phyloP scores from a whole-genome alignment of 768 basidiomycete genomes.

The Lentinula raphanica region DNA sequence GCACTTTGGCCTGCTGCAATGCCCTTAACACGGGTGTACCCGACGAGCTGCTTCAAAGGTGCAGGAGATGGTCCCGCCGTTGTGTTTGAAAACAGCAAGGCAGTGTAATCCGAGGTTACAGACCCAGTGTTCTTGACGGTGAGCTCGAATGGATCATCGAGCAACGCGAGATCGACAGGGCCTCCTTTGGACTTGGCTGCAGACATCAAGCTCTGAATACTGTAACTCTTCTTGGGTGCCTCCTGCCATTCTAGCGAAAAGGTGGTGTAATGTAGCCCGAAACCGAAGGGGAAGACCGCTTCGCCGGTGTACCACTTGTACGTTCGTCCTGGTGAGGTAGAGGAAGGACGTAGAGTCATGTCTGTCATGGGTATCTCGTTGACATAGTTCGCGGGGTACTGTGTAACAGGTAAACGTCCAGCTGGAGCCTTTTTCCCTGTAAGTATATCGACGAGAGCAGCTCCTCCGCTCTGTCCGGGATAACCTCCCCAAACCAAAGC shows the following conservation, averaged over 20 bases:
- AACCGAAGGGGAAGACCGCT: constrained; percentile 50
- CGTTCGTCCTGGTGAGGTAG: constrained; percentile 47
- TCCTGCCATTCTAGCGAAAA: constrained; percentile 37
- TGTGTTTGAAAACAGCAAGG: constrained; percentile 46
- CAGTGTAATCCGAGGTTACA: constrained; percentile 48
- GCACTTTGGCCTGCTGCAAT: constrained; percentile 23
- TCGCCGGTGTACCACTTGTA: constrained; percentile 54
- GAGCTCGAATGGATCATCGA: constrained; percentile 43
- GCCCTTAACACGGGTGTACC: constrained; percentile 39
- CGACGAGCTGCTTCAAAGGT: constrained; percentile 47
- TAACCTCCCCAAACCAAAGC: constrained; percentile 55
- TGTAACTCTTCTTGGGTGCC: constrained; percentile 29
- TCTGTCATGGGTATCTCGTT: constrained; percentile 51
- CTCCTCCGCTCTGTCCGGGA: constrained; percentile 51
- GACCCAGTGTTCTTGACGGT: constrained; percentile 44
- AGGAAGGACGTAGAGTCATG: constrained; percentile 47
- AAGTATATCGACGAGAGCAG: constrained; percentile 48
- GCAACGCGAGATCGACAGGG: constrained; percentile 34
- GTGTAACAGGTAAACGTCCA: constrained; percentile 49
- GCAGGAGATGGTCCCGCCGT: constrained; percentile 44
- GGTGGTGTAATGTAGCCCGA: constrained; percentile 50
- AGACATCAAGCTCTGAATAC: constrained; percentile 35
- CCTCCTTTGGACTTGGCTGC: constrained; percentile 17
- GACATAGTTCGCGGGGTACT: constrained; percentile 47
- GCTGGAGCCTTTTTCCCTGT: constrained; percentile 47